Base-by-base conservation (phyloP, 2,329 filamentous ascomycete genomes). In the Alternaria conjuncta region DNA sequence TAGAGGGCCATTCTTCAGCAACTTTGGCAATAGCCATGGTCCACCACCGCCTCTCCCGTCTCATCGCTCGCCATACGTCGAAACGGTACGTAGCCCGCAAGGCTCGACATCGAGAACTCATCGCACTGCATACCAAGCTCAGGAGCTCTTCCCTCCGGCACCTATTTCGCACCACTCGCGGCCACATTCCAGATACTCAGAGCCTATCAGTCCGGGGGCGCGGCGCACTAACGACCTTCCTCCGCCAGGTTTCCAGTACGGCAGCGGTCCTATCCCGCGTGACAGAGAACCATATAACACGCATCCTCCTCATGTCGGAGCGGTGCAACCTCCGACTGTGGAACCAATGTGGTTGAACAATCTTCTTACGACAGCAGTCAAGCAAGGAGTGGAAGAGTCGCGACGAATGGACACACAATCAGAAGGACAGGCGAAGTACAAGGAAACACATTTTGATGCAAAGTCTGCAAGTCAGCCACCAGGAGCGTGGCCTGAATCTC, bases 401-500 rank as follows among this genome's bases (percentile, higher is more conserved):
- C 67, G 66, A 21, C 63, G 60, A 10, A 53, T 28, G 2, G 50
- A 64, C 1, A 47, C 8, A 4, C 36, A 56, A 10, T 55, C 60
- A 18, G 54, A 61, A 15, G n/a, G 15, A 11, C 53, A 51, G 18
- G 25, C 44, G 5, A 25, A 7, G 25, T 47, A 61, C 6, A 49
- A 53, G 12, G 54, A 57, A 7, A 28, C 15, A 18, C 10, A 36
- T 7, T 13, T 18, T 0, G 49, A 63, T 21, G 15, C 54, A 6
- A 58, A 66, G 5, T 44, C 20, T n/a, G 47, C 55, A 6, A 71
- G 58, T 28, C 66, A 73, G 0, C 57, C 65, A 15, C 75, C 74
- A 23, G 75, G 73, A 6, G 72, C 70, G 25, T 76, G 75, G 75
- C 74, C 71, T 5, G 47, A 51, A 6, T 71, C 73, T 13, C 69